A percentile compares a stretch with the other conserved stretches of the same genome.
phyloP scores from a whole-genome alignment of 176 grass and related monocot genomes.

The Alopecurus myosuroides region DNA sequence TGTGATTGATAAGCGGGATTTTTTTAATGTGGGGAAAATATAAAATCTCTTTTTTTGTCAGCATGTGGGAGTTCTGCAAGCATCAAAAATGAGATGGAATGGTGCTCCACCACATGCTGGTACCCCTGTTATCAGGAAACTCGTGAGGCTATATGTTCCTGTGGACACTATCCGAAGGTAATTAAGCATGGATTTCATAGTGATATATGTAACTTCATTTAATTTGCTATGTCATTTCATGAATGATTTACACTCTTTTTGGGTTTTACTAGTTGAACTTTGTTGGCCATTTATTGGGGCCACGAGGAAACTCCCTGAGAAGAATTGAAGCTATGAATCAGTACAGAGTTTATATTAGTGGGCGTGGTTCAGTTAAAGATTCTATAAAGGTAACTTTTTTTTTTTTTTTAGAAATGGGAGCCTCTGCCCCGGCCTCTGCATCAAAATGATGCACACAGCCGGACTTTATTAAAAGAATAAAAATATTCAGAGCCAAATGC shows the following conservation, averaged over 20 bases:
- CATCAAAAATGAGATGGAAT: conserved; percentile 64
- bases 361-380: conserved; percentile 92
- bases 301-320: conserved; percentile 96
- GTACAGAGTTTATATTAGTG: conserved; percentile 96
- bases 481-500: no score
- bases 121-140: conserved; percentile 81
- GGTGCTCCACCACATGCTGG: conserved; percentile 52
- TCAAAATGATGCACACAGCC: no score
- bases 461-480: no score
- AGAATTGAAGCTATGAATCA: conserved; percentile 94
- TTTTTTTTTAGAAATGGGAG: no score
- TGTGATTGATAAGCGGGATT: background rate
- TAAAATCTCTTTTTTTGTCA: conserved; percentile 39
- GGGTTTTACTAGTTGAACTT: conserved; percentile 78
- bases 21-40: conserved; percentile 25
- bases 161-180: conserved; percentile 89
- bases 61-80: conserved; percentile 58
- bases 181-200: conserved; percentile 38
- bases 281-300: conserved; percentile 92
- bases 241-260: conserved; percentile 27
- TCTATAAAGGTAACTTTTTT: conserved; percentile 87
- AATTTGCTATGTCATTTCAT: conserved; percentile 1
- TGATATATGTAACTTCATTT: conserved; percentile 15
- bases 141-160: conserved; percentile 89
- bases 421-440: no score